Conservation (phyloP, 1,284 basidiomycete genomes). For the Somion occarium region DNA sequence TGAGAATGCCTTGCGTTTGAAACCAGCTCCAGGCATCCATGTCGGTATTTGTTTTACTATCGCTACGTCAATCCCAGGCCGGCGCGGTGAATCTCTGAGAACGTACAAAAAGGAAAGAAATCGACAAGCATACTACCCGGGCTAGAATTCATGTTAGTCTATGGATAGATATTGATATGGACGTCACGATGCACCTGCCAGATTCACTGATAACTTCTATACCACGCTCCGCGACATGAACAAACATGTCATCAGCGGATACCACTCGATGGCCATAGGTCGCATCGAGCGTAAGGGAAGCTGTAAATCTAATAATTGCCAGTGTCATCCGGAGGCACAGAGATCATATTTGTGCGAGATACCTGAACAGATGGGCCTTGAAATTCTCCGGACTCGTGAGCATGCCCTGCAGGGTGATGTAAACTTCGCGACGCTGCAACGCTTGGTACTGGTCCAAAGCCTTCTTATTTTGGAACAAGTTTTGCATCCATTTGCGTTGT, state of each 20-base stretch:
- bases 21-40: constrained; percentile 54
- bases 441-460: constrained; percentile 12
- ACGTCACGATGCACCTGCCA: constrained; percentile 9
- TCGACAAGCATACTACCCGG: constrained; percentile 17
- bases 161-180: not conserved
- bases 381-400: constrained; percentile 18
- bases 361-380: constrained; percentile 17
- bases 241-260: constrained; percentile 19
- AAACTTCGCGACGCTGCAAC: constrained; percentile 14
- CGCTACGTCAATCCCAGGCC: not conserved
- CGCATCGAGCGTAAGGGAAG: constrained; percentile 38
- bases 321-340: not conserved
- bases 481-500: constrained; percentile 21
- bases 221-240: constrained; percentile 38
- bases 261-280: constrained; percentile 21
- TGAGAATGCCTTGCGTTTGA: constrained; percentile 45
- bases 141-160: not conserved
- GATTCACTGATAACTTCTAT: constrained; percentile 19
- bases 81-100: not conserved
- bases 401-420: constrained; percentile 16
- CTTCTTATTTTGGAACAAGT: constrained; percentile 14
- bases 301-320: constrained; percentile 14
- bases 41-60: constrained; percentile 43
- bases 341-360: constrained; percentile 1
- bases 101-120: constrained; percentile 21